Evolutionary conservation across 495 filamentous ascomycete species (phyloP).

Genomic region (Glonium stellatum): DNA sequence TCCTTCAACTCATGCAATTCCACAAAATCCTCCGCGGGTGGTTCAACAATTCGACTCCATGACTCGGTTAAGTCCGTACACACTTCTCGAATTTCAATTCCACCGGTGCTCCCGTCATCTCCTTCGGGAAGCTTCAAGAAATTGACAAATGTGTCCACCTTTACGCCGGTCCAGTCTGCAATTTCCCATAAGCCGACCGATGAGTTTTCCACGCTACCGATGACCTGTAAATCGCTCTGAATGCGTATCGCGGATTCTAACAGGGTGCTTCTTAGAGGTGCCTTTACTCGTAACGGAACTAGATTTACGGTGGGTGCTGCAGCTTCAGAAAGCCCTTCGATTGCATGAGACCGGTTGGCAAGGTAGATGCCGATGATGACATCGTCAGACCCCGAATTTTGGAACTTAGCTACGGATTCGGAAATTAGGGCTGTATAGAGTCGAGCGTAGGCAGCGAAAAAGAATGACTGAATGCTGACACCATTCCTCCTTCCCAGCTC

Average conservation of each 20-base stretch:
- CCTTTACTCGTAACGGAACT: slow-evolving; percentile 42
- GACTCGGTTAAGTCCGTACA: slow-evolving; percentile 3
- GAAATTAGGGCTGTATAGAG: slow-evolving; percentile 35
- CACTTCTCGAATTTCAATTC: slow-evolving; percentile 12
- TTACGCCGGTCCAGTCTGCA: slow-evolving; percentile 42
- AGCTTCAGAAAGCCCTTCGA: slow-evolving; percentile 34
- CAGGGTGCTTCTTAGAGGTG: slow-evolving; percentile 26
- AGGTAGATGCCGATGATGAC: slow-evolving; percentile 50
- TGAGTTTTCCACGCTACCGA: slow-evolving; percentile 38
- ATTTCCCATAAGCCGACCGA: slow-evolving; percentile 40
- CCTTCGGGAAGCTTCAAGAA: slow-evolving; percentile 42
- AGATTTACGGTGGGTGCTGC: slow-evolving; percentile 48
- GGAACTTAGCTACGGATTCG: neutral
- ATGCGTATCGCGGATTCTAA: slow-evolving; percentile 39
- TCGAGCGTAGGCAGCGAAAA: slow-evolving; percentile 44
- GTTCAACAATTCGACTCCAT: slow-evolving; percentile 12
- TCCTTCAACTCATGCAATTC: slow-evolving; percentile 21
- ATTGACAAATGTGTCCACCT: slow-evolving; percentile 50
- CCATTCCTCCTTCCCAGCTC: slow-evolving; percentile 34
- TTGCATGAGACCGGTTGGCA: slow-evolving; percentile 46
- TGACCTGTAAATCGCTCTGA: slow-evolving; percentile 42
- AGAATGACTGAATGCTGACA: slow-evolving; percentile 43
- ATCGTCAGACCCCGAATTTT: slow-evolving; percentile 21
- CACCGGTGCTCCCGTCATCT: slow-evolving; percentile 3
- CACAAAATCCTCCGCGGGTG: slow-evolving; percentile 9